Evolutionary conservation across 2,329 filamentous ascomycete genomes (phyloP).

Genomic region (Colletotrichum musicola): DNA sequence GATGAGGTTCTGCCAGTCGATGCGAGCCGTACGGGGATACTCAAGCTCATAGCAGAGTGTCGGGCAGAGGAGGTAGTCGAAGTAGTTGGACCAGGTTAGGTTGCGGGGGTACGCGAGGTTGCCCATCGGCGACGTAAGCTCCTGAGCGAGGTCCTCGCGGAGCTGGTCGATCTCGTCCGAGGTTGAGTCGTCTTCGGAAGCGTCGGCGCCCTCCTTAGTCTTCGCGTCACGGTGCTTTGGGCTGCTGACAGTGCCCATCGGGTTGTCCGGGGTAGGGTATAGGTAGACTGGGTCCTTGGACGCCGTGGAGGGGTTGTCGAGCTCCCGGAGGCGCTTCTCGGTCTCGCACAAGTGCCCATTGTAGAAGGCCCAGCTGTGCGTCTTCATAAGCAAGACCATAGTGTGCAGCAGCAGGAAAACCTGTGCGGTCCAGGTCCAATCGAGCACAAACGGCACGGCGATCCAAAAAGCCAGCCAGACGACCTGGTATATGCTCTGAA

Average conservation of each 20-base stretch:
- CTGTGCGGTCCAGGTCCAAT: conserved; percentile 98
- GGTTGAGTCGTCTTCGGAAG: conserved; percentile 47
- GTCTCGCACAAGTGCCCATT: conserved; percentile 95
- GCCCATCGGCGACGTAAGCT: conserved; percentile 91
- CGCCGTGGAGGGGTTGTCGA: conserved; percentile 78
- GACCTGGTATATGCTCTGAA: conserved; percentile 87
- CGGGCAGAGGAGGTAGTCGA: conserved; percentile 90
- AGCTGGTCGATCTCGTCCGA: conserved; percentile 73
- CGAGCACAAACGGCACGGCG: conserved; percentile 82
- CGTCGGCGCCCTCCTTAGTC: conserved; percentile 40
- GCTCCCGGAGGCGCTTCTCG: conserved; percentile 80
- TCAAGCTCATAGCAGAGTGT: conserved; percentile 98
- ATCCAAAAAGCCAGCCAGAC: conserved; percentile 88
- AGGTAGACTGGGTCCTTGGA: conserved; percentile 75
- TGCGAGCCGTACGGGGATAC: conserved; percentile 83
- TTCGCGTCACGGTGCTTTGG: conserved; percentile 32
- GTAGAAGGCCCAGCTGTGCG: conserved; percentile 98
- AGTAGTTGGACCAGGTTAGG: conserved; percentile 83
- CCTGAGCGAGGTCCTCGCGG: conserved; percentile 87
- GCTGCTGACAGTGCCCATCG: conserved; percentile 54
- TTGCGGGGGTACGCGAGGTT: conserved; percentile 92
- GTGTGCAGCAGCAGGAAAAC: conserved; percentile 95
- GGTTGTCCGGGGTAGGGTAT: conserved; percentile 76
- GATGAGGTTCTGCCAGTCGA: conserved; percentile 84
- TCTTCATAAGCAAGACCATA: conserved; percentile 96